Conservation (phyloP, 805 yeast genomes). For the Starmerella vitae region DNA sequence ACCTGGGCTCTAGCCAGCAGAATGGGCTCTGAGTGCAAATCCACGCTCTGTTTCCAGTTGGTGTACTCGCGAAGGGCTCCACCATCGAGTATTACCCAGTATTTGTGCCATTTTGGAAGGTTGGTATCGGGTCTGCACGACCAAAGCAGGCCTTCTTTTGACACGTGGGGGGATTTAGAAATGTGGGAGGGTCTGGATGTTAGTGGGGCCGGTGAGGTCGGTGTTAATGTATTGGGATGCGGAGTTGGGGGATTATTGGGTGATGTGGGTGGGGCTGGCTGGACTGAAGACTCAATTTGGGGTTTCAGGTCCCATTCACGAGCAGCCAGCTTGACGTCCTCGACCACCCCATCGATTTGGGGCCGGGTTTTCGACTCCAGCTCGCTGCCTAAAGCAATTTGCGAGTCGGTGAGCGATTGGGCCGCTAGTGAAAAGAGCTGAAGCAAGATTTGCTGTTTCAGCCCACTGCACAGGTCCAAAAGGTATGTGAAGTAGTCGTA, state of each 20-base stretch:
- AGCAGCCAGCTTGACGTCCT: constrained; percentile 27
- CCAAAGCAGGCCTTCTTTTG: constrained; percentile 35
- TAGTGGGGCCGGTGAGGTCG: not conserved
- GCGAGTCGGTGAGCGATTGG: constrained; percentile 25
- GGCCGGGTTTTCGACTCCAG: constrained; percentile 23
- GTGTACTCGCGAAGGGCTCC: constrained; percentile 58
- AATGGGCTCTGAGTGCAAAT: constrained; percentile 50
- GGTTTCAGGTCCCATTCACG: constrained; percentile 29
- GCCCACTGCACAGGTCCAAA: constrained; percentile 32
- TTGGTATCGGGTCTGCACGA: constrained; percentile 28
- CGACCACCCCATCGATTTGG: constrained; percentile 24
- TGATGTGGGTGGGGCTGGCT: no score
- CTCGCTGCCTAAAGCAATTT: constrained; percentile 22
- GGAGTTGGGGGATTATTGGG: not conserved
- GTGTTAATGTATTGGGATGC: not conserved
- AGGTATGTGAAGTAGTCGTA: constrained; percentile 32
- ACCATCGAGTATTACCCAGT: constrained; percentile 65
- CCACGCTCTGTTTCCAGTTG: constrained; percentile 64
- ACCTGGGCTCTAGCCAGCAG: constrained; percentile 55
- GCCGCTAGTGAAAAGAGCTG: constrained; percentile 29
- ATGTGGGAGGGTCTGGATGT: not conserved
- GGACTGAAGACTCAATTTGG: constrained; percentile 27
- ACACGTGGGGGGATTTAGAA: not conserved
- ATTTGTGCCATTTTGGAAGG: constrained; percentile 61
- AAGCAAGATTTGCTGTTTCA: constrained; percentile 31